These are phyloP conservation scores for Malbranchea zuffiana DNA, from an alignment of 2,329 filamentous ascomycete species.

Conservation along the genomic window DNA sequence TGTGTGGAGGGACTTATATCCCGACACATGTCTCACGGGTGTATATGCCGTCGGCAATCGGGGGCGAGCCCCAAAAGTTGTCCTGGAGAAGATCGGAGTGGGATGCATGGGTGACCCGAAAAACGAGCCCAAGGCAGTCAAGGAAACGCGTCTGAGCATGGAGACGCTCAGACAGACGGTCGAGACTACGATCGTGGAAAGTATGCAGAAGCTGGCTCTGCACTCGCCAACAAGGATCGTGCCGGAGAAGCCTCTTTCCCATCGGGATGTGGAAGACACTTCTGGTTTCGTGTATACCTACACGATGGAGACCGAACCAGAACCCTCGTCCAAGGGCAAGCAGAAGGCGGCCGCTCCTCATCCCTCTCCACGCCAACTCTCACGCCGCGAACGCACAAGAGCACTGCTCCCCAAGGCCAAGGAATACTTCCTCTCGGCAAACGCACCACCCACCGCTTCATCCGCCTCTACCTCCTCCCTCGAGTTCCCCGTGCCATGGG, in stretches of 20 bases:
- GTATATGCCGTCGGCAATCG: slow-evolving; percentile 8
- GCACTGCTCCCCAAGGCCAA: too few relatives aligned
- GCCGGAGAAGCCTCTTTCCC: too few relatives aligned
- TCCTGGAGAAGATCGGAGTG: slow-evolving; percentile 11
- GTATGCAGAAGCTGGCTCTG: too few relatives aligned
- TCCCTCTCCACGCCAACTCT: too few relatives aligned
- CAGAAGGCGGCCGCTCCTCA: too few relatives aligned
- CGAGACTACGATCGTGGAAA: too few relatives aligned
- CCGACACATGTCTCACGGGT: slow-evolving; percentile 8
- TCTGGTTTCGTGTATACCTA: too few relatives aligned
- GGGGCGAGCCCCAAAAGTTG: slow-evolving; percentile 10
- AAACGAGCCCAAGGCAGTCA: slow-evolving; percentile 2
- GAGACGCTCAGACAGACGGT: slow-evolving; percentile 9
- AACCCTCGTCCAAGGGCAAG: too few relatives aligned
- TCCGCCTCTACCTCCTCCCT: not conserved
- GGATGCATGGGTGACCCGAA: slow-evolving; percentile 7
- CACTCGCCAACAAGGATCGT: too few relatives aligned
- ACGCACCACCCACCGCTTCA: not conserved
- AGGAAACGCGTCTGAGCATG: slow-evolving; percentile 7
- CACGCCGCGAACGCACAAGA: too few relatives aligned
- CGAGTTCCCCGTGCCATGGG: slow-evolving; percentile 1
- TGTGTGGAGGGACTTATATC: slow-evolving; percentile 10
- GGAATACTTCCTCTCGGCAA: not conserved
- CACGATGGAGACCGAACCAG: too few relatives aligned
- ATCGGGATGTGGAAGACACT: too few relatives aligned